Conservation (phyloP, 257 asterid genomes). For the Verbascum thapsus region DNA sequence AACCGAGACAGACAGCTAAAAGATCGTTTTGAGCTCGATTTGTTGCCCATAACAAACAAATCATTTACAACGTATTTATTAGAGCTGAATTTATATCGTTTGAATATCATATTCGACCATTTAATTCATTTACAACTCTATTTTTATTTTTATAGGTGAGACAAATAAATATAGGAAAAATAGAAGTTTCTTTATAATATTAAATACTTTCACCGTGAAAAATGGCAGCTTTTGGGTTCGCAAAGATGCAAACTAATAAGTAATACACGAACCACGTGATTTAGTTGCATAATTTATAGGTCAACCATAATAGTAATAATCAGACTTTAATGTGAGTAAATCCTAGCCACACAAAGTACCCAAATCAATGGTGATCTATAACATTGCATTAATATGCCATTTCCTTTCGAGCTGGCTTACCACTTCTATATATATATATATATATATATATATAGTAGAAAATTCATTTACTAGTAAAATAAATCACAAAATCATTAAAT, state of each 20-base stretch:
- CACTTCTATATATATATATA: background rate
- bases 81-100: too few species aligned
- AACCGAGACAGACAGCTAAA: too few species aligned
- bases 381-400: background rate
- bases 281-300: slow-evolving; percentile 25
- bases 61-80: too few species aligned
- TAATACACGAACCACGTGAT: slow-evolving; percentile 38
- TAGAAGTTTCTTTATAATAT: slow-evolving; percentile 27
- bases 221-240: background rate
- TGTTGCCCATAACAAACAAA: too few species aligned
- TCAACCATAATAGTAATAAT: slow-evolving; percentile 37
- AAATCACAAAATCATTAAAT: too few species aligned
- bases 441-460: too few species aligned
- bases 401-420: slow-evolving; percentile 22
- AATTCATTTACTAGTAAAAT: too few species aligned
- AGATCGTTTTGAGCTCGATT: too few species aligned
- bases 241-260: background rate
- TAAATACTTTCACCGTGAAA: slow-evolving; percentile 19
- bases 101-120: too few species aligned
- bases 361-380: background rate
- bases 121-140: too few species aligned
- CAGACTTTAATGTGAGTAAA: slow-evolving; percentile 23
- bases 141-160: too few species aligned
- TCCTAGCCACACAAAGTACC: background rate
- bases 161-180: too few species aligned